Conservation (phyloP, 1,284 basidiomycete genomes). For the Ustilago tritici region DNA sequence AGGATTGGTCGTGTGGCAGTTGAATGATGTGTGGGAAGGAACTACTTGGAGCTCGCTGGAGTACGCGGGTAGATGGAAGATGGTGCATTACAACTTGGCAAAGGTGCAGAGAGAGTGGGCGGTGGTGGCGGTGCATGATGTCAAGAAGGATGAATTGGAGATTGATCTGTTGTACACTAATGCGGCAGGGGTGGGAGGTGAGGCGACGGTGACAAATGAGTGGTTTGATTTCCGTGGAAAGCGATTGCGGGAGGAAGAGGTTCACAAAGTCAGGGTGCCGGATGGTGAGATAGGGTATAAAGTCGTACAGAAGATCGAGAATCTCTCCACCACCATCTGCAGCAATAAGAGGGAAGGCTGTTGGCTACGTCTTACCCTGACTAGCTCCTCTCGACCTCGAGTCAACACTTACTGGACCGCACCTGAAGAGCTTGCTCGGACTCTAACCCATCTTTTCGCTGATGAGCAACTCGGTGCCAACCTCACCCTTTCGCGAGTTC, state of each 20-base stretch:
- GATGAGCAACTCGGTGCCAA: not conserved
- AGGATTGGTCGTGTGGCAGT: slow-evolving; percentile 76
- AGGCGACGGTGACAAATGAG: slow-evolving; percentile 12
- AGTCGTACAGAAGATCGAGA: slow-evolving; percentile 2
- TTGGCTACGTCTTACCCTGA: slow-evolving; percentile 15
- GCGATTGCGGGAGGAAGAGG: not conserved
- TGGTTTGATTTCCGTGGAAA: slow-evolving; percentile 24
- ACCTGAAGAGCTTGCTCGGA: not conserved
- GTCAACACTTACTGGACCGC: slow-evolving; percentile 11
- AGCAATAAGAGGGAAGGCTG: not conserved
- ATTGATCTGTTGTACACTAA: slow-evolving; percentile 70
- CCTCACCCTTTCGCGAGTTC: not conserved
- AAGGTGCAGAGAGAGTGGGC: slow-evolving; percentile 73
- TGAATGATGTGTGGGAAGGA: slow-evolving; percentile 79
- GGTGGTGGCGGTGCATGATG: slow-evolving; percentile 73
- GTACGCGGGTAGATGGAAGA: slow-evolving; percentile 77
- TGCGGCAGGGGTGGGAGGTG: not conserved
- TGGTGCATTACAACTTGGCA: slow-evolving; percentile 72
- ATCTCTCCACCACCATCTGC: not conserved
- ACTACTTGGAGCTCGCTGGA: slow-evolving; percentile 76
- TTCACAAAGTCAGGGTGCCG: not conserved
- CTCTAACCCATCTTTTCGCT: not conserved
- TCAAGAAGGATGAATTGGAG: slow-evolving; percentile 73
- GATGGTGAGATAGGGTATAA: slow-evolving; percentile 1
- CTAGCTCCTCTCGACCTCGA: not conserved